Conservation (phyloP, 140 eudicot genomes). For the Eryngium alpinum region DNA sequence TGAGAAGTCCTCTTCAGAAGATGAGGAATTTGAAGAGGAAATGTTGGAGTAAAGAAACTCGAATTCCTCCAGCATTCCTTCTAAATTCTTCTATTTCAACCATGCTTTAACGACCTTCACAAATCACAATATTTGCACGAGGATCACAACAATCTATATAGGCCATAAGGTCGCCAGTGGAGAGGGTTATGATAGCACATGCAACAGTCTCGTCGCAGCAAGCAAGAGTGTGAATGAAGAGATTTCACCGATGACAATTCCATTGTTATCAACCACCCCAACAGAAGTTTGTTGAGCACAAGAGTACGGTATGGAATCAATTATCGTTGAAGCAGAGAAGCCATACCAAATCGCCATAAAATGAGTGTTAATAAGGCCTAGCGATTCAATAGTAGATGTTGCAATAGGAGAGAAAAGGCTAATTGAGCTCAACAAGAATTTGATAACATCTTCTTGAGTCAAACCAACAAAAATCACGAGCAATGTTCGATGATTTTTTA, state of each 20-base stretch:
- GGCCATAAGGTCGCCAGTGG: constrained; percentile 84
- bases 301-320: constrained; percentile 34
- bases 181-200: constrained; percentile 60
- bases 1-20: too few relatives aligned
- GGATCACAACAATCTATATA: constrained; percentile 82
- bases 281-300: constrained; percentile 55
- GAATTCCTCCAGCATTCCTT: constrained; percentile 54
- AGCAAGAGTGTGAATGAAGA: constrained; percentile 62
- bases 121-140: constrained; percentile 50
- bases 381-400: constrained; percentile 43
- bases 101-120: constrained; percentile 43
- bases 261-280: constrained; percentile 56
- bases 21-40: not conserved
- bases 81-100: constrained; percentile 48
- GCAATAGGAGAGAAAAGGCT: constrained; percentile 22
- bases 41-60: constrained; percentile 17
- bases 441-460: constrained; percentile 72
- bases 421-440: constrained; percentile 65
- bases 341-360: constrained; percentile 44
- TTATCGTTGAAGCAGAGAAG: constrained; percentile 47
- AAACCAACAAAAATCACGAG: constrained; percentile 76
- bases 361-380: constrained; percentile 52
- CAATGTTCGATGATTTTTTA: constrained; percentile 31
- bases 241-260: constrained; percentile 56
- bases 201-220: constrained; percentile 56